Conservation (phyloP, 2,329 filamentous ascomycete genomes). For the Chaetomiaceae sp. region DNA sequence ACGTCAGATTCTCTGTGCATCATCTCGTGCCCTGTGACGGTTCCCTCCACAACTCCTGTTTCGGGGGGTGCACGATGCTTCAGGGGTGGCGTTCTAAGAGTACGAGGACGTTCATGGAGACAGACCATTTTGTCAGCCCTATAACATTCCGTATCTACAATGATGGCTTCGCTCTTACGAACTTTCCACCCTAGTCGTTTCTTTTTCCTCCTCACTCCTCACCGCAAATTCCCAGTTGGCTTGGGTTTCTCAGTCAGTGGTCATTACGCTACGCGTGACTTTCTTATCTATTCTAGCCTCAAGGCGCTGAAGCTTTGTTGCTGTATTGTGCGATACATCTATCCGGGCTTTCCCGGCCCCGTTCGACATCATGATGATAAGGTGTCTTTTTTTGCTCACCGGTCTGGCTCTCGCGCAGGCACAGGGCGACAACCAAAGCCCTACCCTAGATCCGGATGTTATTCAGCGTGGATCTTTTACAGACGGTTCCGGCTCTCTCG, state of each 20-base stretch:
- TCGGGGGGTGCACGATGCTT: neutral
- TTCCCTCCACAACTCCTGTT: neutral
- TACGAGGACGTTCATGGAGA: neutral
- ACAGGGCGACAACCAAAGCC: slow-evolving; percentile 19
- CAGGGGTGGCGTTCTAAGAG: neutral
- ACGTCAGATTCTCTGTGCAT: neutral
- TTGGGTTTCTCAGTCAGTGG: neutral
- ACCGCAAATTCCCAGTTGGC: neutral
- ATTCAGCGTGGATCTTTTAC: slow-evolving; percentile 35
- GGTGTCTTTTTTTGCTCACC: slow-evolving; percentile 30
- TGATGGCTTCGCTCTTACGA: neutral
- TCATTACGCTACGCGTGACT: neutral
- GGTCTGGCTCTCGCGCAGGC: slow-evolving; percentile 27
- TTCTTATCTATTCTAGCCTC: neutral
- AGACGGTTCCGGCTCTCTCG: slow-evolving; percentile 33
- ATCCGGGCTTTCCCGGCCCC: neutral
- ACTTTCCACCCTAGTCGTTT: neutral
- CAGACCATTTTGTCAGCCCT: neutral
- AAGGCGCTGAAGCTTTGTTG: neutral
- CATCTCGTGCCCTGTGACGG: neutral
- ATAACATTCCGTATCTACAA: neutral
- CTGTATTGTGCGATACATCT: neutral
- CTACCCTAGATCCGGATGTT: slow-evolving; percentile 18
- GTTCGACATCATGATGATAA: slow-evolving; percentile 28
- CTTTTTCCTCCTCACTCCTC: neutral